These are phyloP conservation scores for Astragalus membranaceus DNA, from an alignment of 306 rosid genomes.

Conservation along the genomic window DNA sequence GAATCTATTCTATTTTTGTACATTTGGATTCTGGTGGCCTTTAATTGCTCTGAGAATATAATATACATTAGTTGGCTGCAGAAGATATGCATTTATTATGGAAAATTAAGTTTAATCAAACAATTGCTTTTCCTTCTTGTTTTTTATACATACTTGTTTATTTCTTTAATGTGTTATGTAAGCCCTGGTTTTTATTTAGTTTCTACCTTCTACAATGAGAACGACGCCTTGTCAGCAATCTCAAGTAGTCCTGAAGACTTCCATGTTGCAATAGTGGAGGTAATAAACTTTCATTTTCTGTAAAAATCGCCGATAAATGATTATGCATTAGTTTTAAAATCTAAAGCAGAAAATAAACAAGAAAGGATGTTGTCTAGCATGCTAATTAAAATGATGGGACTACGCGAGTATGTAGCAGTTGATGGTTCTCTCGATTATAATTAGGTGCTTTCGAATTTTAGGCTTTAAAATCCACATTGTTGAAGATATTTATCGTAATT, in stretches of 20 bases:
- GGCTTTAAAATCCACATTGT: too few relatives aligned
- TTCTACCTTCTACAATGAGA: conserved; percentile 51
- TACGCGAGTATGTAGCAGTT: not conserved
- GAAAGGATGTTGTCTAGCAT: not conserved
- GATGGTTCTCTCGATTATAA: not conserved
- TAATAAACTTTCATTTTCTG: conserved; percentile 13
- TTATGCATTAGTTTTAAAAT: not conserved
- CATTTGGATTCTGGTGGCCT: conserved; percentile 21
- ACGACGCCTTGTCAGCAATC: conserved; percentile 64
- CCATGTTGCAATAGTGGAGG: conserved; percentile 83
- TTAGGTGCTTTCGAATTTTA: not conserved
- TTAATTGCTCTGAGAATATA: not conserved
- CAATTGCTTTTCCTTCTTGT: not conserved
- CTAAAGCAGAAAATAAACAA: not conserved
- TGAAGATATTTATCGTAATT: not conserved
- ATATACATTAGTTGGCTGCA: conserved; percentile 13
- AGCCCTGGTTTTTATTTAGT: conserved; percentile 39
- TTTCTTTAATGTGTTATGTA: conserved; percentile 15
- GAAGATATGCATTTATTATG: not conserved
- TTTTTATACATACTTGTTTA: not conserved
- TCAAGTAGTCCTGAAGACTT: conserved; percentile 54
- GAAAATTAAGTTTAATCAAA: not conserved
- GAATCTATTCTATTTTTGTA: conserved; percentile 23
- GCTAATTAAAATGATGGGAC: not conserved
- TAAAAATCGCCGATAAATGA: not conserved